Conservation (phyloP, 345 rosid genomes). For the Pelargonium nanum region DNA sequence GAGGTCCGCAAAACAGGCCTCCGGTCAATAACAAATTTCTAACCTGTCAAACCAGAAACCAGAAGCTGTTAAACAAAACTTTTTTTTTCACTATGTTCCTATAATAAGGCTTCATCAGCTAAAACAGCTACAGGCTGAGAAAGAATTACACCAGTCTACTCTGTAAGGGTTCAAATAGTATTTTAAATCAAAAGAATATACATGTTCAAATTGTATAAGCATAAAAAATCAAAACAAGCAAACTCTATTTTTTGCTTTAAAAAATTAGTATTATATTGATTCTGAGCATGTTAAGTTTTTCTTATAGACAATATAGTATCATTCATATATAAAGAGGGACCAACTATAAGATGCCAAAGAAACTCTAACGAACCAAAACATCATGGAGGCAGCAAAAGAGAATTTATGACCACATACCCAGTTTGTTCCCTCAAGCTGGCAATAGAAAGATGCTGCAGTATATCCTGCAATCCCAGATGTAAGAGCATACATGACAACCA, state of each 20-base stretch:
- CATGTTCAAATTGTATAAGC: too few relatives aligned
- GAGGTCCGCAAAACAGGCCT: constrained; percentile 31
- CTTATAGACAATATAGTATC: neutral
- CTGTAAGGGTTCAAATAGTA: too few relatives aligned
- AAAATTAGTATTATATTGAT: too few relatives aligned
- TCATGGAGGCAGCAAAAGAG: neutral
- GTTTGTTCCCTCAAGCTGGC: constrained; percentile 34
- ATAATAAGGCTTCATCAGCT: too few relatives aligned
- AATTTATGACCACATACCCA: constrained; percentile 20
- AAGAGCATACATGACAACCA: constrained; percentile 35
- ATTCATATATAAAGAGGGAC: neutral
- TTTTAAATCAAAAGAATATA: too few relatives aligned
- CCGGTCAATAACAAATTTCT: constrained; percentile 31
- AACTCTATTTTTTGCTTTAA: neutral
- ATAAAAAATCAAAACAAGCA: too few relatives aligned
- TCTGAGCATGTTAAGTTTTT: too few relatives aligned
- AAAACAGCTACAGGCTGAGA: too few relatives aligned
- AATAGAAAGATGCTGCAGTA: constrained; percentile 28
- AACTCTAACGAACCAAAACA: neutral
- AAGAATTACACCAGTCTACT: too few relatives aligned
- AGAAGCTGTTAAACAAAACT: too few relatives aligned
- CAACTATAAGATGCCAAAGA: neutral
- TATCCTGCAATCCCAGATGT: constrained; percentile 37
- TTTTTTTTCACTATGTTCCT: too few relatives aligned
- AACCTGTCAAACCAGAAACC: constrained; percentile 16